Percentiles rank a stretch among this genome's conserved stretches.
Evolutionary conservation across 2,329 filamentous ascomycete genomes (phyloP).

Genomic region (Fusarium austroafricanum): DNA sequence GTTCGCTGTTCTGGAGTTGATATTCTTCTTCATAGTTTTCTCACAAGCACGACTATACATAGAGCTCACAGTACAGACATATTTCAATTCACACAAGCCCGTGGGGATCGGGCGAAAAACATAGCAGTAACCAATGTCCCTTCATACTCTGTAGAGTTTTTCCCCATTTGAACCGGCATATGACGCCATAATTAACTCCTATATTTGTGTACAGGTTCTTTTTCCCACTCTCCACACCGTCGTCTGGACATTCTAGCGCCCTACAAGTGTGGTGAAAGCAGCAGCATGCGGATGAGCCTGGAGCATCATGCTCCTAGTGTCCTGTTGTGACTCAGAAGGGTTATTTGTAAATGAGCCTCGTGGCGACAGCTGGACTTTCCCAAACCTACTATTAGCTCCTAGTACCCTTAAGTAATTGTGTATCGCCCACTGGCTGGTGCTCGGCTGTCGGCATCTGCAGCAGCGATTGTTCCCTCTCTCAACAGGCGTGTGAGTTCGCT

Average conservation of each 20-base stretch:
- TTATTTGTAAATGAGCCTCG: too few relatives aligned
- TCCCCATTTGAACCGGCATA: not conserved
- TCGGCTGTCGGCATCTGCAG: slow-evolving; percentile 85
- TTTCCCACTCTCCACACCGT: slow-evolving; percentile 5
- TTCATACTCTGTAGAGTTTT: not conserved
- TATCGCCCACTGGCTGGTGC: slow-evolving; percentile 85
- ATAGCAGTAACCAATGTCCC: slow-evolving; percentile 12
- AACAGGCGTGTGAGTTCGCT: slow-evolving; percentile 87
- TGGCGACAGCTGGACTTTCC: too few relatives aligned
- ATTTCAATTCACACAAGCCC: not conserved
- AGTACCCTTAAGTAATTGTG: slow-evolving; percentile 75
- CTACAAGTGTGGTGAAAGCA: not conserved
- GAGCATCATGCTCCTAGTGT: not conserved
- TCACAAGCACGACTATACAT: not conserved
- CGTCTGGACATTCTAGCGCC: not conserved
- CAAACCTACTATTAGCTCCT: too few relatives aligned
- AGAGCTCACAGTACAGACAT: not conserved
- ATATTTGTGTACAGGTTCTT: slow-evolving; percentile 18
- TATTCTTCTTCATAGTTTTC: not conserved
- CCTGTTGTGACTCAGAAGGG: too few relatives aligned
- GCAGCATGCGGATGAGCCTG: not conserved
- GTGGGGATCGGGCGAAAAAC: not conserved
- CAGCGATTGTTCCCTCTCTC: slow-evolving; percentile 89
- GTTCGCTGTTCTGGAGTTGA: slow-evolving; percentile 7
- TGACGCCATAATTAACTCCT: slow-evolving; percentile 35